These are phyloP conservation scores for Talaromyces sp. DNA, from an alignment of 2,329 filamentous ascomycete genomes.

Conservation along the genomic window DNA sequence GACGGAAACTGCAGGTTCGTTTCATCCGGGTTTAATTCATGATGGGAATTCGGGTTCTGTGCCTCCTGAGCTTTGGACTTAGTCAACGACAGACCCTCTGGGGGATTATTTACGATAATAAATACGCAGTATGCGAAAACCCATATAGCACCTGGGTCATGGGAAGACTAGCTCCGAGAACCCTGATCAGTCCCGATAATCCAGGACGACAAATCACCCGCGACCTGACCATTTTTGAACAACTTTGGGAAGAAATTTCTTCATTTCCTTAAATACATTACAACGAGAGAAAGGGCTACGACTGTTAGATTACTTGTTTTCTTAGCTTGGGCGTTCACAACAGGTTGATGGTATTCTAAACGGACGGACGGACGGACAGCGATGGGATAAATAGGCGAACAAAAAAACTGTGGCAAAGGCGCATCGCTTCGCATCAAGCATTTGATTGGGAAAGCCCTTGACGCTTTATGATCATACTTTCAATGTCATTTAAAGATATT, in stretches of 20 bases:
- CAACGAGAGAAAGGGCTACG: neutral
- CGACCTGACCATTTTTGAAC: neutral
- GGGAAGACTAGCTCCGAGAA: neutral
- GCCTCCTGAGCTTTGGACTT: constrained; percentile 36
- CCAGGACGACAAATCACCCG: neutral
- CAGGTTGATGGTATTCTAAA: neutral
- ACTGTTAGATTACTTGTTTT: neutral
- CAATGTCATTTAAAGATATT: neutral
- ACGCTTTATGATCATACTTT: neutral
- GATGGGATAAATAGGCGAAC: neutral
- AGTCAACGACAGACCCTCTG: neutral
- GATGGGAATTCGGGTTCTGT: constrained; percentile 35
- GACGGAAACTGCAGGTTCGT: constrained; percentile 26
- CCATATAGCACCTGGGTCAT: neutral
- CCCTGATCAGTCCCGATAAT: neutral
- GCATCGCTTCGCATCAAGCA: neutral
- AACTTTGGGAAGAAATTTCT: neutral
- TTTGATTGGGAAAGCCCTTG: neutral
- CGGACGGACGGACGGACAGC: neutral
- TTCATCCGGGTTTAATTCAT: constrained; percentile 31
- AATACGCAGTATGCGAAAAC: neutral
- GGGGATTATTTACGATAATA: neutral
- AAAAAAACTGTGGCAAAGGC: neutral
- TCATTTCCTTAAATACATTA: neutral
- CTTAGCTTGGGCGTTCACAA: constrained; percentile 1